Conservation (phyloP, 148 eudicot genomes). For the Beta vulgaris region DNA sequence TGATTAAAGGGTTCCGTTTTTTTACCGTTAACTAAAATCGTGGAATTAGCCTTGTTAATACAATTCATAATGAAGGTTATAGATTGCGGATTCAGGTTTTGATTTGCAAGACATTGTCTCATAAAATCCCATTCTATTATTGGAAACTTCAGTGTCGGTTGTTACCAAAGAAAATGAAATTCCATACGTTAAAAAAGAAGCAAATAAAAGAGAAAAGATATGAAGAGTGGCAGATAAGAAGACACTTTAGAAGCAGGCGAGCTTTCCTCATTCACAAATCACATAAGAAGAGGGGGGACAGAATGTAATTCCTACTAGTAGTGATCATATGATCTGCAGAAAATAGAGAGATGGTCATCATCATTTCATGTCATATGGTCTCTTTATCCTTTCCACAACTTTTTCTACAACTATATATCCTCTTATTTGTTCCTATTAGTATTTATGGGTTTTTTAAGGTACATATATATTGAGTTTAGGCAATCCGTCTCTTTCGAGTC, state of each 20-base stretch:
- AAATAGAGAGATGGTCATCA: slow-evolving; percentile 4
- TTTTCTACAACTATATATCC: too few species aligned
- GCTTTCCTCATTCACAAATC: slow-evolving; percentile 15
- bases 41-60: too few species aligned
- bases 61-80: too few species aligned
- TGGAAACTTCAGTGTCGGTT: background rate
- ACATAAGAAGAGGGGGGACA: background rate
- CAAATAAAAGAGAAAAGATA: background rate
- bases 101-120: too few species aligned
- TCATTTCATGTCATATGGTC: slow-evolving; percentile 23
- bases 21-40: too few species aligned
- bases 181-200: background rate
- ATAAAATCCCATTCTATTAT: too few species aligned
- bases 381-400: slow-evolving; percentile 18
- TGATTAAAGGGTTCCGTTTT: too few species aligned
- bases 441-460: too few species aligned
- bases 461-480: too few species aligned
- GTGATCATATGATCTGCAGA: slow-evolving; percentile 1
- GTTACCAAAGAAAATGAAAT: slow-evolving; percentile 3
- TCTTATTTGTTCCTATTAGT: too few species aligned
- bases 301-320: background rate
- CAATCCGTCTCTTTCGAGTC: too few species aligned
- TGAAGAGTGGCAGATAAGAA: background rate
- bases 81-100: too few species aligned
- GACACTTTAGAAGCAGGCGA: slow-evolving; percentile 18